Conservation (phyloP, 192 early-diverging fungal genomes). For the Gryganskiella cystojenkinii region DNA sequence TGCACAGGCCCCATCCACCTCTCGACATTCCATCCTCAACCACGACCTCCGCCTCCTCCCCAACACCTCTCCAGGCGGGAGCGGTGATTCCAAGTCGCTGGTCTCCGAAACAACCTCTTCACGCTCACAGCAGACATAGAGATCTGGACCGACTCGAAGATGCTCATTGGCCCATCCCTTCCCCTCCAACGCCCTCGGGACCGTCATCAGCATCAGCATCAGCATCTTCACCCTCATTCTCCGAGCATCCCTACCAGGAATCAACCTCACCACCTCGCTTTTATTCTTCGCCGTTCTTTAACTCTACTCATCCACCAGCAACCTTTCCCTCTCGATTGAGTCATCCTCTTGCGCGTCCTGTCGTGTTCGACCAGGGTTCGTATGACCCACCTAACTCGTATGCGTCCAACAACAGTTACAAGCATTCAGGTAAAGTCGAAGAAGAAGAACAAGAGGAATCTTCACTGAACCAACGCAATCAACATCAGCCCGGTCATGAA, state of each 20-base stretch:
- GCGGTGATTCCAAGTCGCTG: background rate
- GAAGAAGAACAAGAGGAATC: too few relatives aligned
- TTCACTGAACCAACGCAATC: too few relatives aligned
- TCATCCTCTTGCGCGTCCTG: conserved; percentile 17
- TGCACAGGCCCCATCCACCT: too few relatives aligned
- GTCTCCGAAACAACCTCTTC: background rate
- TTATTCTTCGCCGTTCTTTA: background rate
- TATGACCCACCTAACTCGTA: conserved; percentile 1
- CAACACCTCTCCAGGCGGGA: background rate
- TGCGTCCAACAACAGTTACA: background rate
- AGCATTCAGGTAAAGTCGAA: too few relatives aligned
- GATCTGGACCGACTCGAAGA: conserved; percentile 10
- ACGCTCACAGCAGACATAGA: conserved; percentile 5
- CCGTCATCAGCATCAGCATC: background rate
- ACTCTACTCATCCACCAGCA: background rate
- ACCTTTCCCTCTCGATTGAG: background rate
- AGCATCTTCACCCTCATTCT: background rate
- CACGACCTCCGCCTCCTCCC: background rate
- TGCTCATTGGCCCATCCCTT: background rate
- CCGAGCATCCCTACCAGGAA: background rate
- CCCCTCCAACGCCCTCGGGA: background rate
- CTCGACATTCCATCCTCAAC: too few relatives aligned
- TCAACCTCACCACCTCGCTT: background rate
- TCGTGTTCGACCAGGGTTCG: conserved; percentile 22
- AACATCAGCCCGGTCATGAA: too few relatives aligned